Evolutionary conservation across 495 filamentous ascomycete species (phyloP).

Genomic region (Evansstolkia leycettana): DNA sequence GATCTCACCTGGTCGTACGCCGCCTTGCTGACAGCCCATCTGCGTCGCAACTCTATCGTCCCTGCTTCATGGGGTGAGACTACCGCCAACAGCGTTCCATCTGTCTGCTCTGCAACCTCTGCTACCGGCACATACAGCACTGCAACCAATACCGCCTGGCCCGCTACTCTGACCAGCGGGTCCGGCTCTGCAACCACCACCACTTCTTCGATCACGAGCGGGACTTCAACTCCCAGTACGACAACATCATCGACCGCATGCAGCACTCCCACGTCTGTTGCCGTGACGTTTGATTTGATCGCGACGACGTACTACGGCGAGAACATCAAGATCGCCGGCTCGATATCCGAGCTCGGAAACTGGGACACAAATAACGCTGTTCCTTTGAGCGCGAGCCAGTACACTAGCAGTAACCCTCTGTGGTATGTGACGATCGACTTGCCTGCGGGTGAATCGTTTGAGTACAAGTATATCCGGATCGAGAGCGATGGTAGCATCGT

Average conservation of each 20-base stretch:
- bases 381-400: constrained; percentile 34
- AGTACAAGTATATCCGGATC: constrained; percentile 57
- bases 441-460: constrained; percentile 33
- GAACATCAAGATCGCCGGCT: constrained; percentile 43
- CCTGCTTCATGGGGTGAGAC: constrained; percentile 12
- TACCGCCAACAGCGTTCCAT: constrained; percentile 7
- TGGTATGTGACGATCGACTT: constrained; percentile 41
- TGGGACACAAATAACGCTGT: constrained; percentile 39
- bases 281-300: constrained; percentile 38
- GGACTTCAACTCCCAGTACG: too few species aligned
- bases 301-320: constrained; percentile 37
- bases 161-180: too few species aligned
- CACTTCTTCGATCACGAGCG: too few species aligned
- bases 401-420: constrained; percentile 38
- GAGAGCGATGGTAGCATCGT: constrained; percentile 33
- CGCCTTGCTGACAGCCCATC: constrained; percentile 30
- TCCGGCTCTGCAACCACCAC: too few species aligned
- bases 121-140: constrained; percentile 11
- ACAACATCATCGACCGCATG: too few species aligned
- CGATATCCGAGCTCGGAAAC: constrained; percentile 35
- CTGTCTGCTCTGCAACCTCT: constrained; percentile 10
- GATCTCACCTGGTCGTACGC: constrained; percentile 36
- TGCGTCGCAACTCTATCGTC: constrained; percentile 8
- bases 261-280: constrained; percentile 17
- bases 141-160: constrained; percentile 3